These are phyloP conservation scores for Panus rudis DNA, from an alignment of 768 basidiomycete species.

Conservation along the genomic window DNA sequence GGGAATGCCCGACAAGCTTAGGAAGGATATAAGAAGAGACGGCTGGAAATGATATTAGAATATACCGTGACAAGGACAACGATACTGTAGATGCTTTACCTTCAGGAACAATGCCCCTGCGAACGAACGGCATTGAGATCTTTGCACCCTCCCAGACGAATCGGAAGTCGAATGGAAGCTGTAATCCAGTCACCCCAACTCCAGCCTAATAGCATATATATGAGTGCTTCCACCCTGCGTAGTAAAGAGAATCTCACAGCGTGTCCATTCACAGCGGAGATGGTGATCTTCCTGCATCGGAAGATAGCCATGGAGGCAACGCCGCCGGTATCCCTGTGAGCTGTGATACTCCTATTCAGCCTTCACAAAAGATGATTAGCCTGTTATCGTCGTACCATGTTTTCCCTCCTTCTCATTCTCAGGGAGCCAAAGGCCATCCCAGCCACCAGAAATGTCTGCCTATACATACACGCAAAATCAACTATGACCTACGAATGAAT, in stretches of 20 bases:
- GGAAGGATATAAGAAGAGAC: slow-evolving; percentile 46
- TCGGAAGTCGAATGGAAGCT: slow-evolving; percentile 46
- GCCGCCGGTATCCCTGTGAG: slow-evolving; percentile 46
- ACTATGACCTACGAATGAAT: neutral
- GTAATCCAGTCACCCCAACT: slow-evolving; percentile 42
- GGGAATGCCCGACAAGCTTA: slow-evolving; percentile 44
- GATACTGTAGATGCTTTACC: slow-evolving; percentile 22
- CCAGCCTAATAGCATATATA: slow-evolving; percentile 28
- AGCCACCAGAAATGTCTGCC: slow-evolving; percentile 46
- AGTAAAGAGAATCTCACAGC: slow-evolving; percentile 25
- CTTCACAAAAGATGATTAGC: neutral
- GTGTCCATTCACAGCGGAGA: slow-evolving; percentile 45
- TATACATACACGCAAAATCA: slow-evolving; percentile 12
- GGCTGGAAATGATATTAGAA: slow-evolving; percentile 15
- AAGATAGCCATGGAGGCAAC: slow-evolving; percentile 39
- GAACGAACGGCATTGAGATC: slow-evolving; percentile 42
- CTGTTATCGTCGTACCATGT: slow-evolving; percentile 28
- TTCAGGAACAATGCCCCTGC: slow-evolving; percentile 43
- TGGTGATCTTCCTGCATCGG: slow-evolving; percentile 48
- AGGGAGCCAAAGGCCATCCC: slow-evolving; percentile 30
- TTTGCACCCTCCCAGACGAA: slow-evolving; percentile 47
- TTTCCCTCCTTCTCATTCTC: slow-evolving; percentile 41
- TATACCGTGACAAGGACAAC: neutral
- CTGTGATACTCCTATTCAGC: slow-evolving; percentile 15
- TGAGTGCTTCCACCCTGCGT: neutral